Evolutionary conservation across 2,329 filamentous ascomycete species (phyloP).

Genomic region (Paramyrothecium roridum): DNA sequence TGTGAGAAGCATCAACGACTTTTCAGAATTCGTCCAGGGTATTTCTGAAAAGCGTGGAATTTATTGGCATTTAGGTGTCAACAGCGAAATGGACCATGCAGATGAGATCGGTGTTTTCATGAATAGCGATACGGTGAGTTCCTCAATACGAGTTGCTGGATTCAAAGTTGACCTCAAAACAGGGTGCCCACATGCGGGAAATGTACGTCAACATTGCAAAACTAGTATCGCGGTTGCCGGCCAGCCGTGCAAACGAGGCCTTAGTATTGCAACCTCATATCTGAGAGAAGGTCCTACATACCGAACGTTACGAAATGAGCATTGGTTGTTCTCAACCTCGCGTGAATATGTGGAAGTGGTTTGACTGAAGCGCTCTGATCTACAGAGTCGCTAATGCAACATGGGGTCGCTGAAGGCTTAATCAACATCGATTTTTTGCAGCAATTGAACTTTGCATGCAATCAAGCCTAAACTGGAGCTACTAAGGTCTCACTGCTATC

Average conservation of each 20-base stretch:
- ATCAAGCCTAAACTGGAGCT: too few species aligned
- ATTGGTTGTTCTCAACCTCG: too few species aligned
- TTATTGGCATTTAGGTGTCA: slow-evolving; percentile 6
- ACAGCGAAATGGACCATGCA: slow-evolving; percentile 4
- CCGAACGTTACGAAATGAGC: too few species aligned
- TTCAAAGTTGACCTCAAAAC: not conserved
- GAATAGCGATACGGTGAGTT: not conserved
- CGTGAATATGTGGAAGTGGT: too few species aligned
- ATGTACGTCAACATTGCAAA: slow-evolving; percentile 5
- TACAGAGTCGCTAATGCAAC: too few species aligned
- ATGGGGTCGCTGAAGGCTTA: too few species aligned
- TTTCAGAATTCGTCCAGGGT: not conserved
- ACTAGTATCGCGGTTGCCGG: slow-evolving; percentile 3
- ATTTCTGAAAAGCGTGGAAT: slow-evolving; percentile 1
- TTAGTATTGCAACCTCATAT: not conserved
- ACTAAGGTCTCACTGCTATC: too few species aligned
- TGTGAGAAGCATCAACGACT: slow-evolving; percentile 1
- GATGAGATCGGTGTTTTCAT: slow-evolving; percentile 7
- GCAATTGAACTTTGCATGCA: too few species aligned
- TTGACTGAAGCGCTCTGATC: too few species aligned
- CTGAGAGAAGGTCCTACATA: too few species aligned
- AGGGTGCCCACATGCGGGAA: slow-evolving; percentile 4
- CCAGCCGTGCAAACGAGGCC: not conserved
- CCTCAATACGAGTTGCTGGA: not conserved
- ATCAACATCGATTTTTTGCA: too few species aligned